Evolutionary conservation across 2,329 filamentous ascomycete genomes (phyloP).

Genomic region (Cercospora sp.): DNA sequence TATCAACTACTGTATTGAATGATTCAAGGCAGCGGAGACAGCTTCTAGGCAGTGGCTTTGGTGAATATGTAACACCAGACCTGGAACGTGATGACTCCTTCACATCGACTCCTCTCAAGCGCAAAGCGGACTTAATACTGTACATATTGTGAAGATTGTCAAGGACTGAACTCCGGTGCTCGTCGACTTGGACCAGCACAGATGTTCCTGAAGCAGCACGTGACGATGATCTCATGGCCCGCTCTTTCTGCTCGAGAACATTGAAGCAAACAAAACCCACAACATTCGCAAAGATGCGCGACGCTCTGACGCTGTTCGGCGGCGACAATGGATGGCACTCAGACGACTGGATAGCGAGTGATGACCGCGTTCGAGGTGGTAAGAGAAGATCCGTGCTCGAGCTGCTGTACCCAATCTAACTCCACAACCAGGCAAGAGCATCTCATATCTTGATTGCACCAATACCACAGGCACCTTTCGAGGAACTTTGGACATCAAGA

Average conservation of each 20-base stretch:
- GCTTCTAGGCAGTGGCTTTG: not conserved
- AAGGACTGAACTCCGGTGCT: not conserved
- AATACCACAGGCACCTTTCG: slow-evolving; percentile 56
- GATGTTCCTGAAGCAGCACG: not conserved
- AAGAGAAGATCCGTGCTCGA: slow-evolving; percentile 33
- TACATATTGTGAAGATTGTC: not conserved
- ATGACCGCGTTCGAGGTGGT: slow-evolving; percentile 77
- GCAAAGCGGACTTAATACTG: not conserved
- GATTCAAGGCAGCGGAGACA: not conserved
- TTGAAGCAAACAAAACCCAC: not conserved
- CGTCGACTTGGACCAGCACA: not conserved
- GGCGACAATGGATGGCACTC: slow-evolving; percentile 54
- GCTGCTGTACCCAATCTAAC: not conserved
- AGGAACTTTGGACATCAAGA: slow-evolving; percentile 69
- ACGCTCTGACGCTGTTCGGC: not conserved
- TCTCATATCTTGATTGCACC: slow-evolving; percentile 48
- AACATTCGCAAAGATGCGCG: not conserved
- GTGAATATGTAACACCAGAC: not conserved
- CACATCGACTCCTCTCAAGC: not conserved
- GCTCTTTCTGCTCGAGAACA: not conserved
- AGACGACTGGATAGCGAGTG: slow-evolving; percentile 65
- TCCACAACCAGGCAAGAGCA: slow-evolving; percentile 3
- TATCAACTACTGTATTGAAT: not conserved
- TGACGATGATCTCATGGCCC: slow-evolving; percentile 1
- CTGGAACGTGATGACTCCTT: not conserved